Conservation (phyloP, 2,329 filamentous ascomycete species). For the Pyricularia sp. region DNA sequence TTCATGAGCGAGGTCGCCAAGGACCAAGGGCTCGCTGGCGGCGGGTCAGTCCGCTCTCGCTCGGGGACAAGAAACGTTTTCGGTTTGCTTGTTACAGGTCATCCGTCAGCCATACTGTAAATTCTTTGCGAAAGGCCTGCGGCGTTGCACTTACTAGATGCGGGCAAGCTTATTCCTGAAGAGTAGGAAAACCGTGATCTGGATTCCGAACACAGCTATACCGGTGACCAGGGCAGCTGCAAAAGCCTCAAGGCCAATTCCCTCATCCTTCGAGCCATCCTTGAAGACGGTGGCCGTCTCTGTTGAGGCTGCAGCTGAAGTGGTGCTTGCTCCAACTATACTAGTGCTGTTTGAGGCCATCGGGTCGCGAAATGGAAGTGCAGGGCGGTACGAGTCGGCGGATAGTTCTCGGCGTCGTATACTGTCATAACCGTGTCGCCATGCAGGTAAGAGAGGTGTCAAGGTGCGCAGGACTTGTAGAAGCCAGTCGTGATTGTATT, state of each 20-base stretch:
- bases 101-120: not conserved
- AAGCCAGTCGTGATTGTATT: not conserved
- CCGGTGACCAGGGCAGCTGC: slow-evolving; percentile 55
- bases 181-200: slow-evolving; percentile 62
- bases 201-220: slow-evolving; percentile 52
- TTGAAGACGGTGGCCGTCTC: not conserved
- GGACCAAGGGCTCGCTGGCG: slow-evolving; percentile 46
- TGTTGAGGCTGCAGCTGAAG: too few relatives aligned
- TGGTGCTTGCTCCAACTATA: too few relatives aligned
- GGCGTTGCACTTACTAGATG: slow-evolving; percentile 58
- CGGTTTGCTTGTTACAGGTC: slow-evolving; percentile 48
- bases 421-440: not conserved
- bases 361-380: not conserved
- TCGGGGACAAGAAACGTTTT: slow-evolving; percentile 82
- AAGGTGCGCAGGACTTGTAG: not conserved
- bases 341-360: not conserved
- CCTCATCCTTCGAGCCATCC: slow-evolving; percentile 10
- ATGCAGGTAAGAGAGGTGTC: not conserved
- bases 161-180: slow-evolving; percentile 69
- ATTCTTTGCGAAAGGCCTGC: not conserved
- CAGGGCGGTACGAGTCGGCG: not conserved
- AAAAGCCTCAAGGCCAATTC: slow-evolving; percentile 45
- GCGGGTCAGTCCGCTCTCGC: slow-evolving; percentile 70
- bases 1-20: slow-evolving; percentile 53
- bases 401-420: not conserved